Evolutionary conservation across 352 stramenopile genomes (phyloP).

Genomic region (Phytophthora fragariae): DNA sequence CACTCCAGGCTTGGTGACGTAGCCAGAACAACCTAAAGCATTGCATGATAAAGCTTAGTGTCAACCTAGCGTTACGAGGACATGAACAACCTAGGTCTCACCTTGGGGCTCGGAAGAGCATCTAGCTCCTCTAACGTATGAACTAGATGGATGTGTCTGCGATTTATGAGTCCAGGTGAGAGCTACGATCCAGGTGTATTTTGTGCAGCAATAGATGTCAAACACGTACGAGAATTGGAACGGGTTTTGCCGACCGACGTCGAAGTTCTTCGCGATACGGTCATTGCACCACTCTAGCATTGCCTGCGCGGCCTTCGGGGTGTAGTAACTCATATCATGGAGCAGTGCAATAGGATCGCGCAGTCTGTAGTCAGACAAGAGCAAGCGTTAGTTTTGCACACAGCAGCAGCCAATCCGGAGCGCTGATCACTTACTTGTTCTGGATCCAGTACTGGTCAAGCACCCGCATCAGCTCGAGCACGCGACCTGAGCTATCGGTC

Average conservation of each 20-base stretch:
- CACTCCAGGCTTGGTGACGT: conserved; percentile 84
- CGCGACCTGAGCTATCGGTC: conserved; percentile 92
- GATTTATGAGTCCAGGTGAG: conserved; percentile 7
- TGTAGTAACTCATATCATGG: conserved; percentile 92
- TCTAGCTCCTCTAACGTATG: conserved; percentile 90
- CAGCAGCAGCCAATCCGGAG: neutral
- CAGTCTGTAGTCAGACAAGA: conserved; percentile 47
- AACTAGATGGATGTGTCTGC: conserved; percentile 87
- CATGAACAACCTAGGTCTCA: conserved; percentile 13
- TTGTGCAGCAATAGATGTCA: neutral
- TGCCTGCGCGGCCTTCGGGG: conserved; percentile 85
- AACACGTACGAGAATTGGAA: conserved; percentile 87
- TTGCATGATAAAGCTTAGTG: neutral
- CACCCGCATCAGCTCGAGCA: conserved; percentile 96
- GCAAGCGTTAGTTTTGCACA: conserved; percentile 6
- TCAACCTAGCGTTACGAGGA: neutral
- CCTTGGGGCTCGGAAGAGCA: conserved; percentile 85
- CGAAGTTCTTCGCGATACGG: conserved; percentile 91
- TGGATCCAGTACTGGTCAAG: conserved; percentile 96
- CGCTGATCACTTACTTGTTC: conserved; percentile 81
- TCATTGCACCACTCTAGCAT: conserved; percentile 94
- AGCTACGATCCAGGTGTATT: neutral
- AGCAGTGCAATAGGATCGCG: conserved; percentile 87
- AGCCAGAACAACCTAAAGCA: conserved; percentile 75
- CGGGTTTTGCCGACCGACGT: conserved; percentile 87